These are phyloP conservation scores for Sinapis alba DNA, from an alignment of 441 rosid species.

Conservation along the genomic window DNA sequence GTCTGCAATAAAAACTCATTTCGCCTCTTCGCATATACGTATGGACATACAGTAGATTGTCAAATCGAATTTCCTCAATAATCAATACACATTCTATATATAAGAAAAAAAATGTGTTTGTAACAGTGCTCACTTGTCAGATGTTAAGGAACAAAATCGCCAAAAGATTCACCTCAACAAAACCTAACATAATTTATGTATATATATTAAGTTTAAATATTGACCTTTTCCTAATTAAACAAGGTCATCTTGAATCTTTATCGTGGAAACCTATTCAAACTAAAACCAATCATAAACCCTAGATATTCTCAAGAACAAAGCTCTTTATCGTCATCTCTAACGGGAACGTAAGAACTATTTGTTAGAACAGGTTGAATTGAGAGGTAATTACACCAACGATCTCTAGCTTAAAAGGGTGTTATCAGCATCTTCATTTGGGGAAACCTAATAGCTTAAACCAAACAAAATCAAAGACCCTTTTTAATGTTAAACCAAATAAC, in stretches of 20 bases:
- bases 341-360: background rate
- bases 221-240: background rate
- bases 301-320: conserved; percentile 9
- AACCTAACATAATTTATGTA: background rate
- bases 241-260: background rate
- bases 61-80: background rate
- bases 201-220: background rate
- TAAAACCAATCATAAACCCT: background rate
- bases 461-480: background rate
- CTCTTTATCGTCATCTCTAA: background rate
- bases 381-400: background rate
- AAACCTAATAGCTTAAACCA: background rate
- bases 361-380: background rate
- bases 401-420: background rate
- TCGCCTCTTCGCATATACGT: background rate
- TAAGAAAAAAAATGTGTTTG: background rate
- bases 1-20: background rate
- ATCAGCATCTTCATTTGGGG: background rate
- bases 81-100: background rate
- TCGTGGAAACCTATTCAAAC: background rate
- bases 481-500: background rate
- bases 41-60: background rate
- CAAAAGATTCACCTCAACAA: background rate
- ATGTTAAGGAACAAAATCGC: background rate
- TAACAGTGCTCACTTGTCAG: background rate